Evolutionary conservation across 164 flowering plant species (phyloP).

Genomic region (Chimonanthus praecox): DNA sequence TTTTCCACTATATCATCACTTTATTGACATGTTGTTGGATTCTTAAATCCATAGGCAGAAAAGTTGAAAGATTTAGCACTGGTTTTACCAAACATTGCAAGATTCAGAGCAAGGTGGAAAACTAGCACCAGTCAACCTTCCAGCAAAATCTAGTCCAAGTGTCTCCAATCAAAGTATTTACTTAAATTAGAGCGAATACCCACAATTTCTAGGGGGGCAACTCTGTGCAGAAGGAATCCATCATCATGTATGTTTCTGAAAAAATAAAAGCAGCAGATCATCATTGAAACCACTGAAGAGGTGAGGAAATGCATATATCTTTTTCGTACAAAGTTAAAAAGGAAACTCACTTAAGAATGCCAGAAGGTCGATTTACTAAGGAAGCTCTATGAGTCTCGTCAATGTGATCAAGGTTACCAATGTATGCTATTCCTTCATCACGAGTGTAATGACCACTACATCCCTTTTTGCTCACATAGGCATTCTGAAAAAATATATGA

Average conservation of each 20-base stretch:
- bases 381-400: conserved; percentile 11
- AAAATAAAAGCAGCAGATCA: neutral
- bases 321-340: neutral
- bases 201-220: conserved; percentile 55
- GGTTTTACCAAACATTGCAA: neutral
- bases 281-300: neutral
- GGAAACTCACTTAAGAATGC: conserved; percentile 21
- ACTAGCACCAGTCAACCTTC: neutral
- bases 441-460: conserved; percentile 22
- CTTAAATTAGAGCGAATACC: conserved; percentile 11
- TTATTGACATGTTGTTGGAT: neutral
- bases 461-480: conserved; percentile 44
- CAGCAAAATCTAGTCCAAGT: neutral
- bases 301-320: neutral
- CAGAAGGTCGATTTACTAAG: conserved; percentile 13
- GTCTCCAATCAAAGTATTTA: neutral
- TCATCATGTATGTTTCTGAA: conserved; percentile 32
- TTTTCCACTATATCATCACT: no score
- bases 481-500: conserved; percentile 34
- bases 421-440: conserved; percentile 28
- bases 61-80: neutral
- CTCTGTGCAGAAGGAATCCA: conserved; percentile 61
- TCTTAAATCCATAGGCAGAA: neutral
- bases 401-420: conserved; percentile 24
- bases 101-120: neutral